A percentile compares a stretch with the other conserved stretches of the same genome.
These are phyloP conservation scores for Ramalina intermedia DNA, from an alignment of 495 filamentous ascomycete genomes.

Conservation along the genomic window DNA sequence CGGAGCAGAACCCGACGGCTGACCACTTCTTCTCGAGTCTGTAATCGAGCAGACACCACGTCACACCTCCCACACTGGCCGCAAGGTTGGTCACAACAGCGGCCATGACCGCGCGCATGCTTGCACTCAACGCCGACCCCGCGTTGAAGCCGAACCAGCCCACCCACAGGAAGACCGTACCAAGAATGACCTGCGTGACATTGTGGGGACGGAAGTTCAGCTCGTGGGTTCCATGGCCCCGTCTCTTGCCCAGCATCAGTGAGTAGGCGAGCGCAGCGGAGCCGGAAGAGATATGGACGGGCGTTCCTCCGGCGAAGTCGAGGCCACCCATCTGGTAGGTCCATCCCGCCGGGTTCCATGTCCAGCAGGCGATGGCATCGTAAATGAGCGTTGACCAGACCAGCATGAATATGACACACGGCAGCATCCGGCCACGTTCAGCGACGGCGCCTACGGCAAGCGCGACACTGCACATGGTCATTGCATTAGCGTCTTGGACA, in stretches of 20 bases:
- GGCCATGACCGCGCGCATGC: conserved; percentile 58
- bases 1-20: conserved; percentile 91
- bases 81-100: conserved; percentile 43
- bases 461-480: conserved; percentile 45
- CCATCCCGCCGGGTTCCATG: conserved; percentile 87
- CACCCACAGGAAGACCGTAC: conserved; percentile 97
- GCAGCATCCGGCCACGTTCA: conserved; percentile 88
- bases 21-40: conserved; percentile 92
- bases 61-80: conserved; percentile 64
- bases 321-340: conserved; percentile 68
- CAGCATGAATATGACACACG: conserved; percentile 90
- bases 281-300: conserved; percentile 89
- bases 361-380: conserved; percentile 95
- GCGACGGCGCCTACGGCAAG: conserved; percentile 85
- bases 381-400: conserved; percentile 92
- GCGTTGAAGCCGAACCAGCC: conserved; percentile 99
- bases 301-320: conserved; percentile 93
- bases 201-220: conserved; percentile 97
- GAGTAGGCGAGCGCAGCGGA: conserved; percentile 80
- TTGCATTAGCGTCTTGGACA: neutral
- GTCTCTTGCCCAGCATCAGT: conserved; percentile 68
- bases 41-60: conserved; percentile 93
- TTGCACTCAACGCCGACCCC: conserved; percentile 78
- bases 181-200: conserved; percentile 90
- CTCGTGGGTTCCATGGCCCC: conserved; percentile 72